phyloP scores from a whole-genome alignment of 1,139 yeast species.

The Yamadazyma membranifaciens region DNA sequence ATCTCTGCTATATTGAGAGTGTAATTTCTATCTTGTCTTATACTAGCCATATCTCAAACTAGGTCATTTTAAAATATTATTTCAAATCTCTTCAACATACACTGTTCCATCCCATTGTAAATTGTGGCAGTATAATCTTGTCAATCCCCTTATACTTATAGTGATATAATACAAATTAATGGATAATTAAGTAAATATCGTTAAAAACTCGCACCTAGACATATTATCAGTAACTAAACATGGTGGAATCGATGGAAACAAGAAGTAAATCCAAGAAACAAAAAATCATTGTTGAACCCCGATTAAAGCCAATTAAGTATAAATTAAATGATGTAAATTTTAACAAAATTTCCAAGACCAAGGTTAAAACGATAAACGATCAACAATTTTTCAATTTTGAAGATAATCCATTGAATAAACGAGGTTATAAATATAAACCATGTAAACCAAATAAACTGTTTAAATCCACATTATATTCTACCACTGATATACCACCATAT shows the following conservation, averaged over 20 bases:
- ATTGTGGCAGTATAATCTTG: too few relatives aligned
- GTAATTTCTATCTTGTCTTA: too few relatives aligned
- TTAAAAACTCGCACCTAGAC: too few relatives aligned
- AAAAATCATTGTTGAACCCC: conserved; percentile 32
- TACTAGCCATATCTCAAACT: too few relatives aligned
- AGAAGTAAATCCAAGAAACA: conserved; percentile 6
- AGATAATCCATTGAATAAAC: conserved; percentile 74
- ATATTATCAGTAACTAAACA: too few relatives aligned
- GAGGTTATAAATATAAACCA: conserved; percentile 81
- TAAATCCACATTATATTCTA: conserved; percentile 60
- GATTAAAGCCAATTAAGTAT: conserved; percentile 47
- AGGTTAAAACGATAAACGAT: conserved; percentile 14
- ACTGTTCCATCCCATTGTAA: too few relatives aligned
- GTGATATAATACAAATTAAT: too few relatives aligned
- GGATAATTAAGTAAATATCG: too few relatives aligned
- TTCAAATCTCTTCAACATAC: too few relatives aligned
- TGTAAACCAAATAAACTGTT: conserved; percentile 72
- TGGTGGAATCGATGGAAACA: conserved; percentile 5
- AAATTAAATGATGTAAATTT: conserved; percentile 30
- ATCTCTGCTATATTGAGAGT: too few relatives aligned
- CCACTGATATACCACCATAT: conserved; percentile 74
- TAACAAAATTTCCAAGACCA: conserved; percentile 8
- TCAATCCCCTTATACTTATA: too few relatives aligned
- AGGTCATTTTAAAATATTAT: too few relatives aligned
- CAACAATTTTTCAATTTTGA: conserved; percentile 51